Conservation (phyloP, 306 rosid genomes). For the Hylodesmum podocarpum region DNA sequence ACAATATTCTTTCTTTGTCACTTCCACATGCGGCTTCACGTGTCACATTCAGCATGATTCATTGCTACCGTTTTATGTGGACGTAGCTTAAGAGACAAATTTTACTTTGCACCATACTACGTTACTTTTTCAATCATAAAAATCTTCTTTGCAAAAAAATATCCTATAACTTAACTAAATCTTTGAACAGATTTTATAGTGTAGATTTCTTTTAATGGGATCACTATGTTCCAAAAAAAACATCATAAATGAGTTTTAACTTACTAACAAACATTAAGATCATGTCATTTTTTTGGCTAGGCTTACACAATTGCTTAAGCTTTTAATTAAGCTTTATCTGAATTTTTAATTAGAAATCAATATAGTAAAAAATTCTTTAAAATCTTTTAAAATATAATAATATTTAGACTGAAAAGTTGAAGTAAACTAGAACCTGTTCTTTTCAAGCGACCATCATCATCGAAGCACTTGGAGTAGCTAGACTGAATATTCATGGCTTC, state of each 20-base stretch:
- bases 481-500: slow-evolving; percentile 44
- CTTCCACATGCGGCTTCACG: background rate
- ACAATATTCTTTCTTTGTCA: background rate
- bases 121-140: background rate
- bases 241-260: background rate
- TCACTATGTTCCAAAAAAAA: background rate
- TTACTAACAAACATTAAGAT: background rate
- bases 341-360: background rate
- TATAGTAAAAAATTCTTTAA: background rate
- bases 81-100: background rate
- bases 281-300: too few relatives aligned
- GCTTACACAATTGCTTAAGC: background rate
- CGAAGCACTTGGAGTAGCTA: slow-evolving; percentile 63
- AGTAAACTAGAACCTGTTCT: slow-evolving; percentile 60
- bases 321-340: background rate
- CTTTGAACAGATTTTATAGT: too few relatives aligned
- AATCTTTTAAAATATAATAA: background rate
- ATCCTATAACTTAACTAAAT: background rate
- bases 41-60: too few relatives aligned
- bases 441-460: slow-evolving; percentile 81
- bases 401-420: too few relatives aligned
- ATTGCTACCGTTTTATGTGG: too few relatives aligned
- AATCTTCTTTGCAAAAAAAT: background rate
- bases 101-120: background rate
- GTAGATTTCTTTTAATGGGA: too few relatives aligned